Conservation (phyloP, 2,329 filamentous ascomycete genomes). For the Sphaerostilbella broomeana region DNA sequence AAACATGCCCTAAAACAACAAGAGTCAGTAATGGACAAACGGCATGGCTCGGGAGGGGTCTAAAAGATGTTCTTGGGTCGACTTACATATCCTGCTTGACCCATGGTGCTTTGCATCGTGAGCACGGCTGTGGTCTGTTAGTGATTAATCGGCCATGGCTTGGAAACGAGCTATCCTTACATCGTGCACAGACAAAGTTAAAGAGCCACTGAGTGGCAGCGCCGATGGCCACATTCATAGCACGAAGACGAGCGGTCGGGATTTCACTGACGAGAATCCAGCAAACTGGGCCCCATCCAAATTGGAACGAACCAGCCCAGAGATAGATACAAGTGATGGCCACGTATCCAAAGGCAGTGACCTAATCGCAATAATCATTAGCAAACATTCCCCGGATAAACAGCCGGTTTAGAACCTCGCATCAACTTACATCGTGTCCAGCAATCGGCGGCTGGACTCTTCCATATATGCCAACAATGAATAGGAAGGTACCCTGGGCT, state of each 20-base stretch:
- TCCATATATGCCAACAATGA: slow-evolving; percentile 66
- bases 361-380: too few species aligned
- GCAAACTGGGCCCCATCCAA: slow-evolving; percentile 64
- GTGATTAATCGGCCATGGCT: slow-evolving; percentile 2
- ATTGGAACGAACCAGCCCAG: slow-evolving; percentile 64
- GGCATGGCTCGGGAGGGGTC: not conserved
- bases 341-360: slow-evolving; percentile 61
- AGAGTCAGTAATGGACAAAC: not conserved
- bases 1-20: slow-evolving; percentile 48
- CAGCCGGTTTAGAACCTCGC: too few species aligned
- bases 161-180: slow-evolving; percentile 18
- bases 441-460: slow-evolving; percentile 51
- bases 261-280: slow-evolving; percentile 69
- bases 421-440: slow-evolving; percentile 36
- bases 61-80: too few species aligned
- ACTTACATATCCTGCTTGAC: slow-evolving; percentile 35
- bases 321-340: slow-evolving; percentile 67
- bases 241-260: slow-evolving; percentile 58
- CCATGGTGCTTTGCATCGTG: slow-evolving; percentile 56
- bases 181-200: slow-evolving; percentile 65
- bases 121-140: slow-evolving; percentile 42
- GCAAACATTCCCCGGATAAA: too few species aligned
- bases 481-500: slow-evolving; percentile 56
- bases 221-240: slow-evolving; percentile 60
- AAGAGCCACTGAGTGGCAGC: slow-evolving; percentile 68